These are phyloP conservation scores for Aspergillus sp. DNA, from an alignment of 2,329 filamentous ascomycete species.

Conservation along the genomic window DNA sequence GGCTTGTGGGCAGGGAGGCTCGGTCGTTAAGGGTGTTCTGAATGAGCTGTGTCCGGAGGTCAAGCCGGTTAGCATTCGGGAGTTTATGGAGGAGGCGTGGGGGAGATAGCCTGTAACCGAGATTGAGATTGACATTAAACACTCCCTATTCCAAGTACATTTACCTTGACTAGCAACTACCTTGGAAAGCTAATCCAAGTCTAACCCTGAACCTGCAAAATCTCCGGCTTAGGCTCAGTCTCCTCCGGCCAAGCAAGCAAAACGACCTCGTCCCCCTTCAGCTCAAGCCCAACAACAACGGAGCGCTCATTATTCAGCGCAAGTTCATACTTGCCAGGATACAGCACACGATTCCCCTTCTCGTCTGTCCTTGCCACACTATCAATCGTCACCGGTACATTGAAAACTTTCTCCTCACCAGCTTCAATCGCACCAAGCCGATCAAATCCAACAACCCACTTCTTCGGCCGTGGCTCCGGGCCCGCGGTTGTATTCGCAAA, in stretches of 20 bases:
- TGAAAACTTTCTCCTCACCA: slow-evolving; percentile 31
- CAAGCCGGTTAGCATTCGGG: not conserved
- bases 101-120: too few relatives aligned
- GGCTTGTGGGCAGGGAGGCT: slow-evolving; percentile 12
- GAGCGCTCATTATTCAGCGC: slow-evolving; percentile 47
- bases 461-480: slow-evolving; percentile 47
- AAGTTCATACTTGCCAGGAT: slow-evolving; percentile 48
- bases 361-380: slow-evolving; percentile 44
- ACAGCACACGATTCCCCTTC: slow-evolving; percentile 44
- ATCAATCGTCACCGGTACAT: slow-evolving; percentile 44
- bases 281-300: slow-evolving; percentile 36
- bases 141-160: too few relatives aligned
- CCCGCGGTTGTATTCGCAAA: slow-evolving; percentile 47
- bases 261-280: slow-evolving; percentile 38
- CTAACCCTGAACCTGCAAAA: not conserved
- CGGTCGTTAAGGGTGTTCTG: slow-evolving; percentile 7
- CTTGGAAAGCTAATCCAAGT: too few relatives aligned
- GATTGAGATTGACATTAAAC: too few relatives aligned
- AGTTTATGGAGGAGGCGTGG: slow-evolving; percentile 5
- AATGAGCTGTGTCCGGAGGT: slow-evolving; percentile 11
- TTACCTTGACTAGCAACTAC: too few relatives aligned
- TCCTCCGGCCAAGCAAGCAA: slow-evolving; percentile 42
- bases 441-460: slow-evolving; percentile 48
- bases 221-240: not conserved
- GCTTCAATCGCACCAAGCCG: slow-evolving; percentile 34